Evolutionary conservation across 2,329 filamentous ascomycete species (phyloP).

Genomic region (Helotiales sp.): DNA sequence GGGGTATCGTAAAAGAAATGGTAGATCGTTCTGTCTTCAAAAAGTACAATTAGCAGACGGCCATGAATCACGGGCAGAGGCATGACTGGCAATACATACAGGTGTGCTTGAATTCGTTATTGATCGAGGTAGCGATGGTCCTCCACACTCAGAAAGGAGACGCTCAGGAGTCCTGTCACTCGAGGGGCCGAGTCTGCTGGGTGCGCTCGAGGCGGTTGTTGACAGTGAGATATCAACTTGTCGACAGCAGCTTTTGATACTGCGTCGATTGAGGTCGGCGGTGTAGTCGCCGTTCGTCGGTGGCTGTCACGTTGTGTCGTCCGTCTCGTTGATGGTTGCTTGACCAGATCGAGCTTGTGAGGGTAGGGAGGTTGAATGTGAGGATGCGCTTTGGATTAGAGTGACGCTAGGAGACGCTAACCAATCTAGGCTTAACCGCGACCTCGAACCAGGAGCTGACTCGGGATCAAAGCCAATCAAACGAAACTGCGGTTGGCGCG

Average conservation of each 20-base stretch:
- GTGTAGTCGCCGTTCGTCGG: neutral
- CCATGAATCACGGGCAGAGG: neutral
- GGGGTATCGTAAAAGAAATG: constrained; percentile 40
- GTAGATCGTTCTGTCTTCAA: constrained; percentile 29
- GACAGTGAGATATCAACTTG: neutral
- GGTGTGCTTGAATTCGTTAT: constrained; percentile 8
- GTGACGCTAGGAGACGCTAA: neutral
- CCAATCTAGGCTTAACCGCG: neutral
- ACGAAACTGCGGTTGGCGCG: neutral
- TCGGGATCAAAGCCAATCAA: neutral
- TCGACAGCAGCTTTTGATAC: constrained; percentile 1
- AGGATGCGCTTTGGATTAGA: neutral
- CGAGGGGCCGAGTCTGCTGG: neutral
- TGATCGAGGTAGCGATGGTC: neutral
- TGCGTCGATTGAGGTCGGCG: neutral
- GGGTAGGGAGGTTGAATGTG: neutral
- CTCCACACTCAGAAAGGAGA: neutral
- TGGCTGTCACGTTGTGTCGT: neutral
- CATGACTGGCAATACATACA: constrained; percentile 5
- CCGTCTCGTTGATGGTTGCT: neutral
- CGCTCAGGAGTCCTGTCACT: constrained; percentile 5
- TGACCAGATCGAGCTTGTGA: neutral
- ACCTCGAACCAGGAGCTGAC: neutral
- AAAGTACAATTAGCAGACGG: neutral
- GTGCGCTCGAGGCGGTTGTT: constrained; percentile 2